Evolutionary conservation across 345 rosid species (phyloP).

Genomic region (Citrus inodora): DNA sequence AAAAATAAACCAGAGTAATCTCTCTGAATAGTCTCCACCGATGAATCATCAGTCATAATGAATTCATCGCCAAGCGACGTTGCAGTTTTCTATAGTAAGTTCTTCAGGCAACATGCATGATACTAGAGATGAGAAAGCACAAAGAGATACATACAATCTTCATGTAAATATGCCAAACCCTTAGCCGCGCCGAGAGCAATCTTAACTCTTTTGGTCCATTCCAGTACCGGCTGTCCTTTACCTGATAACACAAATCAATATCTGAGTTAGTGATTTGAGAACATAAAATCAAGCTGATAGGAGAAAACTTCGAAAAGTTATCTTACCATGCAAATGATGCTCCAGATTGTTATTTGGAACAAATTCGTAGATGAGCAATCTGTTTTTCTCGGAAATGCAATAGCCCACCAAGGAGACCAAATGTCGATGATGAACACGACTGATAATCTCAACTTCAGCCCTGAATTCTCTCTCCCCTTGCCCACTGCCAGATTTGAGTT

Average conservation of each 20-base stretch:
- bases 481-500: constrained; percentile 91
- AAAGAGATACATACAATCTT: constrained; percentile 71
- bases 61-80: neutral
- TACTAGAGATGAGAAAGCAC: neutral
- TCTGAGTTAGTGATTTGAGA: neutral
- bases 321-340: constrained; percentile 86
- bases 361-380: constrained; percentile 84
- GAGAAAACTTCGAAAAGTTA: neutral
- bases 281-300: neutral
- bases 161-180: constrained; percentile 97
- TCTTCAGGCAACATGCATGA: neutral
- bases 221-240: constrained; percentile 55
- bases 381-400: constrained; percentile 57
- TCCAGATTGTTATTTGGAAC: constrained; percentile 90
- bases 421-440: constrained; percentile 93
- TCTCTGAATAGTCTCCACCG: neutral
- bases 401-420: constrained; percentile 92
- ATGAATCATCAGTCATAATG: neutral
- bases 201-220: constrained; percentile 81
- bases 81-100: neutral
- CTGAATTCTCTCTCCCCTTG: constrained; percentile 96
- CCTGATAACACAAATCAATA: constrained; percentile 28
- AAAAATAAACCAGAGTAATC: neutral
- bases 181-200: constrained; percentile 93
- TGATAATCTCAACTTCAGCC: constrained; percentile 94